Evolutionary conservation across 2,329 filamentous ascomycete genomes (phyloP), one percentile per base, ranked within the genome.

Genomic region (Xylariaceae sp.): DNA sequence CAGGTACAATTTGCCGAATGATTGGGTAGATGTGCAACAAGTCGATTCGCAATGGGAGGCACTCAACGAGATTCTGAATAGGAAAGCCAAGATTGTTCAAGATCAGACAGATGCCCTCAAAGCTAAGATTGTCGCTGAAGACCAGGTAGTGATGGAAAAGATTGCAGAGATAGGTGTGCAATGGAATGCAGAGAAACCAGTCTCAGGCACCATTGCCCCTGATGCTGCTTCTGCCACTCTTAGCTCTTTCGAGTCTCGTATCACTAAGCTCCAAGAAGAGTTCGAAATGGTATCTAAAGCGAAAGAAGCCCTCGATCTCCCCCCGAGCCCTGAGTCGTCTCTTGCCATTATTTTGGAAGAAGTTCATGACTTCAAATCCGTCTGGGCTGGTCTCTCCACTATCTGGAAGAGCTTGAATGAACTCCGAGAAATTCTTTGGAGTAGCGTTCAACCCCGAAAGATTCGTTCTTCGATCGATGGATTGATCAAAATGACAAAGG

Each of bases 391-490:
- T 39, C 73, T 99, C 40, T 92, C 89, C 20, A 95, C 91, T 5
- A 95, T 98, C 51, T 99, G 93, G 93, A 87, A 88, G 64, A 95
- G 88, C 62, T 74, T 99, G 48, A 93, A 96, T 60, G 92, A 97
- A 60, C 85, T 96, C 14, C 83, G 89, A 22, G 94, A 98, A 59
- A 86, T 83, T 42, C 77, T 95, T 1, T 99, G 94, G 94, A 94
- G 86, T 45, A 95, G 88, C 61, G 87, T 98, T 2, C 90, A 97
- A 63, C 92, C 94, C 7, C 82, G 93, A 53, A 98, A 97, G 70
- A 82, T 98, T 47, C 83, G 93, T 29, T 81, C 87, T 57, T 87
- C 88, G 51, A 84, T 99, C 40, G 92, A 98, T 61, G 85, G 86
- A 38, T 78, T 97, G 42, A 88, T 97, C 65, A 95, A 95, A 73